Evolutionary conservation across 2,329 filamentous ascomycete species (phyloP).

Genomic region (Alternaria consortialis): DNA sequence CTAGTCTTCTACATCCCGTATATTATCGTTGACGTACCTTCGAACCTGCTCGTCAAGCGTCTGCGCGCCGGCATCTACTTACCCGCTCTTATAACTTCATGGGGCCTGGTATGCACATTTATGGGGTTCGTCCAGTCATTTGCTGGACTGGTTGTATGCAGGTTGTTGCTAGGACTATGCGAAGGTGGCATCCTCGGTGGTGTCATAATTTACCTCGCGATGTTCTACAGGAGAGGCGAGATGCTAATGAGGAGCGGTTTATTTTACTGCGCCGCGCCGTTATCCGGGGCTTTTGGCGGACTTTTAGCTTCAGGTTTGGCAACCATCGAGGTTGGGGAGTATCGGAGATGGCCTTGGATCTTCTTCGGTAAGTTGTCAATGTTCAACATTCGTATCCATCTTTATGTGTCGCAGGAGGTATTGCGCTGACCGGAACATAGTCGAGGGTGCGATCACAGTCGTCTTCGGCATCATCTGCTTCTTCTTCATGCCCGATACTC

Average conservation of each 20-base stretch:
- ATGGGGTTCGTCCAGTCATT: slow-evolving; percentile 56
- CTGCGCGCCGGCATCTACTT: slow-evolving; percentile 54
- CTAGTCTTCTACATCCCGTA: slow-evolving; percentile 58
- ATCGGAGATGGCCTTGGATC: slow-evolving; percentile 50
- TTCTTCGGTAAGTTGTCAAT: slow-evolving; percentile 27
- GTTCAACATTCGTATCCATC: not conserved
- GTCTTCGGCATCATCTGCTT: slow-evolving; percentile 56
- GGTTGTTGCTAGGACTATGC: slow-evolving; percentile 54
- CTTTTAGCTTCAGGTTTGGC: slow-evolving; percentile 55
- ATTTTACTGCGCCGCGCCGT: slow-evolving; percentile 51
- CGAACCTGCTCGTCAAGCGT: slow-evolving; percentile 53
- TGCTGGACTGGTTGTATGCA: slow-evolving; percentile 51
- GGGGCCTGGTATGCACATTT: slow-evolving; percentile 52
- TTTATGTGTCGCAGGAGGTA: slow-evolving; percentile 2
- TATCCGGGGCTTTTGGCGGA: slow-evolving; percentile 55
- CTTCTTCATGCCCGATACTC: slow-evolving; percentile 63
- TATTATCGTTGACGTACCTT: slow-evolving; percentile 54
- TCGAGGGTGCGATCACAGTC: slow-evolving; percentile 43
- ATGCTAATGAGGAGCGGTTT: slow-evolving; percentile 53
- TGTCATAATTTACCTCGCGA: slow-evolving; percentile 54
- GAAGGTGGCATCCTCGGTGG: slow-evolving; percentile 55
- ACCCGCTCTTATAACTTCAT: slow-evolving; percentile 51
- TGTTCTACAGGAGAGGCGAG: slow-evolving; percentile 55
- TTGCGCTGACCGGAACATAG: slow-evolving; percentile 36
- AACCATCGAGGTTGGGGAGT: slow-evolving; percentile 49